phyloP scores from a whole-genome alignment of 176 grass and related monocot species.

The Areca catechu region DNA sequence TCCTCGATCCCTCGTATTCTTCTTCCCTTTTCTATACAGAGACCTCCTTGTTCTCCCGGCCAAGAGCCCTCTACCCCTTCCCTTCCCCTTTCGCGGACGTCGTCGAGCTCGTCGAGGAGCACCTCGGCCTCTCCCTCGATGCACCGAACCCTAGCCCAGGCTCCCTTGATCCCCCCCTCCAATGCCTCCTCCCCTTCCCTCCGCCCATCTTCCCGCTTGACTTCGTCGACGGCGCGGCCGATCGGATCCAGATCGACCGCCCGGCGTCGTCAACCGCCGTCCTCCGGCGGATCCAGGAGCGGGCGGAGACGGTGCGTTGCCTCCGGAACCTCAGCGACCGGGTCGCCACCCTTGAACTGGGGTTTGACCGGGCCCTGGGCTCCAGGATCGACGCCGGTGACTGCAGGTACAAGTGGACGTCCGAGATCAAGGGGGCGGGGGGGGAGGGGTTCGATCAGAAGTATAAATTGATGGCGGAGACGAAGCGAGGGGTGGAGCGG shows the following conservation, averaged over 20 bases:
- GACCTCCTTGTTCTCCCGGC: background rate
- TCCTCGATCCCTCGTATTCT: conserved; percentile 35
- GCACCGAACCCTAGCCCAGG: background rate
- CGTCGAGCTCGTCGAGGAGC: too few species aligned
- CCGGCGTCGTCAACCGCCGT: too few species aligned
- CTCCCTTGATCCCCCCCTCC: background rate
- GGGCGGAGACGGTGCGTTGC: conserved; percentile 16
- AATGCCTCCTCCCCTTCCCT: conserved; percentile 1
- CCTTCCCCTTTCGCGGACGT: background rate
- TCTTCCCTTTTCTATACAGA: background rate
- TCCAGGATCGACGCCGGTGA: conserved; percentile 6
- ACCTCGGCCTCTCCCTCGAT: conserved; percentile 14
- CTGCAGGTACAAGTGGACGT: conserved; percentile 52
- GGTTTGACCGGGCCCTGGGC: conserved; percentile 19
- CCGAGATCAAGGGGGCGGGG: conserved; percentile 30
- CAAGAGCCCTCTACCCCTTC: conserved; percentile 7
- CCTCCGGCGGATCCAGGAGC: background rate
- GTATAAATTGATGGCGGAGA: conserved; percentile 60
- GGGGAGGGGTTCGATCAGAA: conserved; percentile 9
- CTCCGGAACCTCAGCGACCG: conserved; percentile 57
- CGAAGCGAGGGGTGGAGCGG: conserved; percentile 33
- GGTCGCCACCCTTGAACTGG: conserved; percentile 54
- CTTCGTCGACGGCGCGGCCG: conserved; percentile 2
- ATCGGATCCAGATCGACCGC: background rate
- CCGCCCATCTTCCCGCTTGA: conserved; percentile 9